Base-by-base conservation (phyloP, 345 rosid species). In the Pelargonium nanum region DNA sequence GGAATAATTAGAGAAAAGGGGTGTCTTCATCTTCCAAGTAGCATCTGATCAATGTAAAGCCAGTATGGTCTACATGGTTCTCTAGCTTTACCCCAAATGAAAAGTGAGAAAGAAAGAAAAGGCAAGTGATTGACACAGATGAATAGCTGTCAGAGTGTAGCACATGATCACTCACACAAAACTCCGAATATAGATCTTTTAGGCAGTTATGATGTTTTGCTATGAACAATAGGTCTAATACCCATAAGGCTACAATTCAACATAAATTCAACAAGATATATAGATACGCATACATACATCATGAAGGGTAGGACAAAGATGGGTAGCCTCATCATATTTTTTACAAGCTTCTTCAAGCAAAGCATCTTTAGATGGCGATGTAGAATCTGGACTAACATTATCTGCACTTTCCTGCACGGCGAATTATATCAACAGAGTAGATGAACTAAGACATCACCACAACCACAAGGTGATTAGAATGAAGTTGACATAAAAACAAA, bases 311-410 rank as follows among this genome's bases (percentile, higher is more conserved):
- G 99, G 96, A 78, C 92, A 88, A 65, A 94, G 90, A 53, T 54
- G 77, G 40, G 96, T 94, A 60, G 99, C 96, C 75, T 93, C 96
- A 58, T 86, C 95, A 60, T 94, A 90, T 77, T 90, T 94, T 74
- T 84, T 88, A 69, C 97, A 88, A 75, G 99, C 97, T 75, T 90
- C 97, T 81, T 90, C 99, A 19, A 86, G 96, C 81, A 87, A 76
- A 62, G 85, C 86, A 78, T 94, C 99, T 78, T 90, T 90, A 26
- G 99, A 90, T 64, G 96, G 97, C 53, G 97, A 83, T 57, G 89
- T 83, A 65, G 95, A 94, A 71, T 94, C 95, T 57, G 85, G 70
- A 67, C 87, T 74, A 58, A 94, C 97, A 71, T 87, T 90, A 66
- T 94, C 95, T 4, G 99, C 97, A 75, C 96, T 94, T 77, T 94